phyloP scores from a whole-genome alignment of 805 yeast genomes.

The Saccharomycopsis capsularis region DNA sequence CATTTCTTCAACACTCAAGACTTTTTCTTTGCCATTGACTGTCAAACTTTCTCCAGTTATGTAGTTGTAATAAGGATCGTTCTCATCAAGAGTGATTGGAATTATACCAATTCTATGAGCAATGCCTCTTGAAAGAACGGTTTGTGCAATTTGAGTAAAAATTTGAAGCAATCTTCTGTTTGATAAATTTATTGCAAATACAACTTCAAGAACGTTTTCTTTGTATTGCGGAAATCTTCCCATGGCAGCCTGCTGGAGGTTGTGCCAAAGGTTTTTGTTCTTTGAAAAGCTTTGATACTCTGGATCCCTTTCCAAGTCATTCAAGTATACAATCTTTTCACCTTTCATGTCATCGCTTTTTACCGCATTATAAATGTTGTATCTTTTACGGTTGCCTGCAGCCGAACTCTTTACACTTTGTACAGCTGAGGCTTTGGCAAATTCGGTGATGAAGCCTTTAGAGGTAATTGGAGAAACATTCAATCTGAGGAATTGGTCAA shows the following conservation, averaged over 20 bases:
- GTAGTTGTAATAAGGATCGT: conserved; percentile 20
- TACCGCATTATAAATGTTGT: conserved; percentile 7
- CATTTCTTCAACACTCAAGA: conserved; percentile 20
- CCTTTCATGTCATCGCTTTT: conserved; percentile 27
- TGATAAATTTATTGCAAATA: conserved; percentile 60
- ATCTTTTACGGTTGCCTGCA: conserved; percentile 15
- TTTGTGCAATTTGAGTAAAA: conserved; percentile 41
- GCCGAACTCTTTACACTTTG: conserved; percentile 8
- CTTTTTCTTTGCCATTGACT: conserved; percentile 21
- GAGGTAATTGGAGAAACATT: conserved; percentile 32
- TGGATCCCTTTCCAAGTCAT: conserved; percentile 63
- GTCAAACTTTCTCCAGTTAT: conserved; percentile 20
- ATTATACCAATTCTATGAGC: conserved; percentile 80
- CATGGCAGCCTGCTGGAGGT: conserved; percentile 30
- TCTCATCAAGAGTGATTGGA: conserved; percentile 40
- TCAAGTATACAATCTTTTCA: conserved; percentile 54
- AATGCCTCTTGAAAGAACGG: conserved; percentile 47
- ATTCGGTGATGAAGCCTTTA: conserved; percentile 34
- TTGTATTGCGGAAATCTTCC: conserved; percentile 64
- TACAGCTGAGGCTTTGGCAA: conserved; percentile 30
- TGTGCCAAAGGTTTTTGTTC: conserved; percentile 41
- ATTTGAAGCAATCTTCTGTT: conserved; percentile 44
- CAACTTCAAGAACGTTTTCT: conserved; percentile 69
- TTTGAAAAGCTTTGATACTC: conserved; percentile 42
- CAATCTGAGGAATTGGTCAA: conserved; percentile 26